phyloP scores from a whole-genome alignment of 331 rosid genomes.

The Cydonia oblonga region DNA sequence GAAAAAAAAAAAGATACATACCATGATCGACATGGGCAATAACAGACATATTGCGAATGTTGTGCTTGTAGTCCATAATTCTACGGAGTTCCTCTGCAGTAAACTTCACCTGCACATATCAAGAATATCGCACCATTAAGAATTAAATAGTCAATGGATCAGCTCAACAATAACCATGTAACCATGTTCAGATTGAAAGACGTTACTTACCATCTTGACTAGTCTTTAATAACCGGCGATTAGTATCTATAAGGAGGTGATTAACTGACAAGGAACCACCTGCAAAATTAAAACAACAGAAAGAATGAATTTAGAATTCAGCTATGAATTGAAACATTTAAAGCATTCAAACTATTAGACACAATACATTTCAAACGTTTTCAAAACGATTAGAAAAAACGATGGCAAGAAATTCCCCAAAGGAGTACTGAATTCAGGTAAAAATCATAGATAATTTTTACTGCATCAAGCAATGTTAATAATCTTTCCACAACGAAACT shows the following conservation, averaged over 20 bases:
- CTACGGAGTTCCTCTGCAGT: constrained; percentile 75
- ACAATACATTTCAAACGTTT: background rate
- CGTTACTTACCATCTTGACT: constrained; percentile 50
- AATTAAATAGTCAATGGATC: background rate
- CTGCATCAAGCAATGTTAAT: background rate
- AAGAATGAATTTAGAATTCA: background rate
- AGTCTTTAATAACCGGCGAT: constrained; percentile 1
- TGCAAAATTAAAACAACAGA: background rate
- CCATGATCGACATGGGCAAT: constrained; percentile 94
- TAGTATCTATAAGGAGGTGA: background rate
- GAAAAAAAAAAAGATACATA: background rate
- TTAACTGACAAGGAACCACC: background rate
- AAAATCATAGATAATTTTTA: background rate
- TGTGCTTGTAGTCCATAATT: constrained; percentile 73
- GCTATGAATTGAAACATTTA: background rate
- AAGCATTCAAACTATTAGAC: no score
- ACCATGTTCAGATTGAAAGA: background rate
- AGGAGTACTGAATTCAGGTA: background rate
- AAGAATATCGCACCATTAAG: background rate
- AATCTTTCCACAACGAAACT: background rate
- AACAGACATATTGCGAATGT: constrained; percentile 87
- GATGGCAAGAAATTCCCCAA: background rate
- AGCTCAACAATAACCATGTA: background rate
- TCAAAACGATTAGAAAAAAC: no score
- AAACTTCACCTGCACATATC: constrained; percentile 65